phyloP scores from a whole-genome alignment of 495 filamentous ascomycete genomes.

The Terfezia boudieri region DNA sequence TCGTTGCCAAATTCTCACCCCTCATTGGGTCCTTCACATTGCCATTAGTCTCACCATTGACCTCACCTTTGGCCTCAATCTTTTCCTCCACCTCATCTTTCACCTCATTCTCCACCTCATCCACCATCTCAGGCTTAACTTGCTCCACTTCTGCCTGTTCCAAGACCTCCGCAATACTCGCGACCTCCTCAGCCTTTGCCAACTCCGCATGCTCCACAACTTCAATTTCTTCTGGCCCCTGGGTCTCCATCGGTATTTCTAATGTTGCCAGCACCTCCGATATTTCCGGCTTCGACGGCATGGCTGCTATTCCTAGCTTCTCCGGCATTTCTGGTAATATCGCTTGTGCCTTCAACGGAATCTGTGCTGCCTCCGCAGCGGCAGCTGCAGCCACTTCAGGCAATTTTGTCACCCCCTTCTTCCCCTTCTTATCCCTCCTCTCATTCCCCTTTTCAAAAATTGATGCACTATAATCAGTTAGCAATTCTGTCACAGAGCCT shows the following conservation, averaged over 20 bases:
- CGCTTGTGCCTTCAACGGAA: conserved; percentile 3
- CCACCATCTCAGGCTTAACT: too few relatives aligned
- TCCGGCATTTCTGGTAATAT: not conserved
- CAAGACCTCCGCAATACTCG: too few relatives aligned
- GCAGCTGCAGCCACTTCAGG: conserved; percentile 4
- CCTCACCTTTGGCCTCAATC: too few relatives aligned
- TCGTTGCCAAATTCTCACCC: too few relatives aligned
- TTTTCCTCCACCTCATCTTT: too few relatives aligned
- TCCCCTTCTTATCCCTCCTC: conserved; percentile 7
- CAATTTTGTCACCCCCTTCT: conserved; percentile 19
- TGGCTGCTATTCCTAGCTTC: not conserved
- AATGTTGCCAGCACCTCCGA: not conserved
- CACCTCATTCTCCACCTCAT: too few relatives aligned
- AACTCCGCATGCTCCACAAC: not conserved
- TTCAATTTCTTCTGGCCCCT: not conserved
- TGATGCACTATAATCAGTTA: conserved; percentile 7
- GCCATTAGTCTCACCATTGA: too few relatives aligned
- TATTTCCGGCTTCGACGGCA: not conserved
- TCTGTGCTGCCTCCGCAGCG: conserved; percentile 4
- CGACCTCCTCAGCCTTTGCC: too few relatives aligned
- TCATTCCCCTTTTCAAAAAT: not conserved
- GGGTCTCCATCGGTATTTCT: not conserved
- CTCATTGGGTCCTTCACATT: too few relatives aligned
- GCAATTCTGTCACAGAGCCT: conserved; percentile 10
- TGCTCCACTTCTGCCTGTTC: too few relatives aligned